Evolutionary conservation across 129 eudicot genomes (phyloP).

Genomic region (Heracleum sosnowskyi): DNA sequence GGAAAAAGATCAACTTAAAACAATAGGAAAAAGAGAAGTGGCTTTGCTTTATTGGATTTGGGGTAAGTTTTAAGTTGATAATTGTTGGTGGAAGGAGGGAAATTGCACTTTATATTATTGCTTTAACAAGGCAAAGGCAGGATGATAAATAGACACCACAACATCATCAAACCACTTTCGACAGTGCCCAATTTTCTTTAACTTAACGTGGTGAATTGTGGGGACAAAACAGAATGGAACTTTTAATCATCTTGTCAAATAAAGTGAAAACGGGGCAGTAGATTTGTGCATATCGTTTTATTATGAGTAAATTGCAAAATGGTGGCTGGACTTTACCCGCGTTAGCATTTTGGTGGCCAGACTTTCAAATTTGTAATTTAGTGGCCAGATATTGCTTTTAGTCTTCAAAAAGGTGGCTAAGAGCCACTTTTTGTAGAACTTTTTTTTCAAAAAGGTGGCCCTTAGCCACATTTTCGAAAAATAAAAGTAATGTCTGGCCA

Average conservation of each 20-base stretch:
- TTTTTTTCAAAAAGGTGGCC: no score
- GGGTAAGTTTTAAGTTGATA: not conserved
- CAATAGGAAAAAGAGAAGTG: not conserved
- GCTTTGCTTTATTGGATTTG: slow-evolving; percentile 2
- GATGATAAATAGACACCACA: slow-evolving; percentile 10
- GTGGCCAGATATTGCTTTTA: no score
- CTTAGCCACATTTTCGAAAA: no score
- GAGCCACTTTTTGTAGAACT: no score
- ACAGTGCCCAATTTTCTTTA: not conserved
- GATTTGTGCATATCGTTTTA: not conserved
- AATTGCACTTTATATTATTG: not conserved
- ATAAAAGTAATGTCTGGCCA: no score
- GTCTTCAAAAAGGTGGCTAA: no score
- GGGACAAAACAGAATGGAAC: slow-evolving; percentile 4
- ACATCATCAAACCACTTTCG: not conserved
- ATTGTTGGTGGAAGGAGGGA: not conserved
- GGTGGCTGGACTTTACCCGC: no score
- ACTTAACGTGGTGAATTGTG: not conserved
- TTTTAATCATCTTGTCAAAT: slow-evolving; percentile 9
- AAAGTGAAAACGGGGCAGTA: slow-evolving; percentile 4
- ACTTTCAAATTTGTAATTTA: no score
- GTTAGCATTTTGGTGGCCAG: no score
- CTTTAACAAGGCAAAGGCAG: slow-evolving; percentile 13
- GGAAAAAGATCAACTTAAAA: not conserved
- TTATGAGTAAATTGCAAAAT: no score